Conservation (phyloP, 345 rosid genomes). For the Linum trigynum region DNA sequence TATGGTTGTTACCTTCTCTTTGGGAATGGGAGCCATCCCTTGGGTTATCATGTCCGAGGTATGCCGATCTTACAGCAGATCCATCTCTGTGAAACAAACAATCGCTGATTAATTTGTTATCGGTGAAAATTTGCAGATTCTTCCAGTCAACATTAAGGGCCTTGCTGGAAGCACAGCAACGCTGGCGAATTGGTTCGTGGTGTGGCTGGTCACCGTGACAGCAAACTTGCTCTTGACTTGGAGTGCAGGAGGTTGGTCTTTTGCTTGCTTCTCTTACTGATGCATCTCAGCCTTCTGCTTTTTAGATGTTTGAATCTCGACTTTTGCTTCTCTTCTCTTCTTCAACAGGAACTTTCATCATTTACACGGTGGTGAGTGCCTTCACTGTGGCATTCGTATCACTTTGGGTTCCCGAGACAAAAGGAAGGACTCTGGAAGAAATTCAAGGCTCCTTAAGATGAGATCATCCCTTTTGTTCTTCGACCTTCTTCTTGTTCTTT, state of each 20-base stretch:
- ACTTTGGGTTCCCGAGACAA: slow-evolving; percentile 90
- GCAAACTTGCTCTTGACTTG: slow-evolving; percentile 79
- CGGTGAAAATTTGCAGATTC: slow-evolving; percentile 50
- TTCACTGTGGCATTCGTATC: slow-evolving; percentile 50
- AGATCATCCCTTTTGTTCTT: slow-evolving; percentile 10
- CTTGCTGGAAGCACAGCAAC: slow-evolving; percentile 93
- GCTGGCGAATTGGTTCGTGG: slow-evolving; percentile 60
- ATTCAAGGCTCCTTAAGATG: slow-evolving; percentile 83
- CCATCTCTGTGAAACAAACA: not conserved
- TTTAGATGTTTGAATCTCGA: not conserved
- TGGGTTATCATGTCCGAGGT: slow-evolving; percentile 99
- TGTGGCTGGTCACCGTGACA: slow-evolving; percentile 73
- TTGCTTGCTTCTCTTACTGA: slow-evolving; percentile 13
- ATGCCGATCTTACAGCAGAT: not conserved
- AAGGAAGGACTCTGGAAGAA: slow-evolving; percentile 85
- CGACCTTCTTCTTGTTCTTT: slow-evolving; percentile 12
- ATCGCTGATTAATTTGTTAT: not conserved
- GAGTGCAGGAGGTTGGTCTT: slow-evolving; percentile 72
- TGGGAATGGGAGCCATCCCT: slow-evolving; percentile 95
- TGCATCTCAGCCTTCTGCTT: not conserved
- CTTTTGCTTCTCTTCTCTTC: slow-evolving; percentile 3
- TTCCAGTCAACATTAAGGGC: slow-evolving; percentile 80
- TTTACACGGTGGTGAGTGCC: slow-evolving; percentile 53
- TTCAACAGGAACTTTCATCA: slow-evolving; percentile 73
- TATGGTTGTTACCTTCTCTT: slow-evolving; percentile 67